Conservation (phyloP, 2,329 filamentous ascomycete genomes). For the Hymenoscyphus albidus region DNA sequence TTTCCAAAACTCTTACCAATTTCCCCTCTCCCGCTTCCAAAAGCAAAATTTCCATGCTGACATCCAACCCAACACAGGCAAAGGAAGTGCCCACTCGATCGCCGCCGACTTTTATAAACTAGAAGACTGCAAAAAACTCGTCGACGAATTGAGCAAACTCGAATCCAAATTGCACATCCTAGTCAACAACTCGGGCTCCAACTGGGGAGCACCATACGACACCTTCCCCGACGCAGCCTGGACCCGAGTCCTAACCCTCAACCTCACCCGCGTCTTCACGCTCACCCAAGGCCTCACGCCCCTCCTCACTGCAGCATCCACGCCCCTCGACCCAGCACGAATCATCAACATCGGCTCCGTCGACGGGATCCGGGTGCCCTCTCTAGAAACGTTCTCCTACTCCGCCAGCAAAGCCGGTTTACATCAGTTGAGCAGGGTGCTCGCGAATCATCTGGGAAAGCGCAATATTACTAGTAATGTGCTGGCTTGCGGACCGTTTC, state of each 20-base stretch:
- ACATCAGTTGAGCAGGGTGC: slow-evolving; percentile 60
- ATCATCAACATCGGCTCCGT: slow-evolving; percentile 64
- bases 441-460: slow-evolving; percentile 59
- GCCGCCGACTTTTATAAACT: slow-evolving; percentile 61
- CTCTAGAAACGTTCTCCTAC: slow-evolving; percentile 58
- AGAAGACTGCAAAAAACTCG: slow-evolving; percentile 53
- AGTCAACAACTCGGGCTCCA: slow-evolving; percentile 63
- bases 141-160: slow-evolving; percentile 49
- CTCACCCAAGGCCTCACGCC: slow-evolving; percentile 60
- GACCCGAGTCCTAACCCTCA: slow-evolving; percentile 55
- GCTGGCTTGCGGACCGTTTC: slow-evolving; percentile 67
- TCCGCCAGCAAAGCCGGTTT: slow-evolving; percentile 59
- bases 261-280: slow-evolving; percentile 64
- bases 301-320: slow-evolving; percentile 51
- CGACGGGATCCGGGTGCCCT: slow-evolving; percentile 58
- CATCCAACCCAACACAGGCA: slow-evolving; percentile 28
- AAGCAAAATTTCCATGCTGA: neutral
- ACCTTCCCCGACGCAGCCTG: slow-evolving; percentile 56
- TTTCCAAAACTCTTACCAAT: neutral
- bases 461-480: slow-evolving; percentile 62
- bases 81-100: slow-evolving; percentile 56
- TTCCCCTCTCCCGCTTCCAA: neutral
- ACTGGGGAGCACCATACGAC: slow-evolving; percentile 60
- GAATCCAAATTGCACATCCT: slow-evolving; percentile 57
- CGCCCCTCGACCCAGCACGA: slow-evolving; percentile 45